These are phyloP conservation scores for Cryptococcus jaspeensis DNA, from an alignment of 1,284 basidiomycete genomes.

Conservation along the genomic window DNA sequence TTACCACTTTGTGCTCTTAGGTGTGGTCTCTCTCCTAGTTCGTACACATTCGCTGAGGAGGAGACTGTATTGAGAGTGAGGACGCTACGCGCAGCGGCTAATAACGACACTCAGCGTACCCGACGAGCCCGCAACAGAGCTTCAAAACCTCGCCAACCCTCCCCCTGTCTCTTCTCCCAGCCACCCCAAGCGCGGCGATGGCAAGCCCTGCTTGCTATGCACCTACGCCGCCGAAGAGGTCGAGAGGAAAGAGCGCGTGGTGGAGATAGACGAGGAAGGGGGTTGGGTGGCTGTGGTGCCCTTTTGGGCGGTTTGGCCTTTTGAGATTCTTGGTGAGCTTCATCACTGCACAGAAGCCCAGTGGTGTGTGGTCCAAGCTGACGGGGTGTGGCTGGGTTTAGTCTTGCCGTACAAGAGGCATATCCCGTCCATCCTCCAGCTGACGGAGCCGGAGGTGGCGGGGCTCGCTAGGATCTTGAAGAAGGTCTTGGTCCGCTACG, in stretches of 20 bases:
- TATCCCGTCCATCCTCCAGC: conserved; percentile 65
- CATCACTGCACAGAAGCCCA: neutral
- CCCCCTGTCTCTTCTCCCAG: conserved; percentile 1
- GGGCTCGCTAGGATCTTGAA: conserved; percentile 68
- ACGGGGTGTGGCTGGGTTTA: conserved; percentile 43
- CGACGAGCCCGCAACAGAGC: conserved; percentile 65
- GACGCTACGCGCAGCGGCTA: neutral
- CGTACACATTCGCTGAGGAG: no score
- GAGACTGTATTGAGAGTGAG: no score
- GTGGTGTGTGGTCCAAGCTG: conserved; percentile 3
- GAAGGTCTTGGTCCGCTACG: conserved; percentile 70
- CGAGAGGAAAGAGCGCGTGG: conserved; percentile 61
- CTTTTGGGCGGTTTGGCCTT: conserved; percentile 97
- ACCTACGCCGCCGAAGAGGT: conserved; percentile 79
- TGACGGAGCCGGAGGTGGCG: conserved; percentile 62
- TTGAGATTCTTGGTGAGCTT: conserved; percentile 71
- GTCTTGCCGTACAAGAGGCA: conserved; percentile 78
- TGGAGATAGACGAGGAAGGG: conserved; percentile 63
- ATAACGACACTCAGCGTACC: conserved; percentile 56
- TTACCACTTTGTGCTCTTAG: conserved; percentile 43
- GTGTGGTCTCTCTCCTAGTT: conserved; percentile 74
- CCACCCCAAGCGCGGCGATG: conserved; percentile 49
- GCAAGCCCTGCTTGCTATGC: conserved; percentile 73
- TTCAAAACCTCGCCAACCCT: conserved; percentile 56
- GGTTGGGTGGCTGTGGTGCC: conserved; percentile 87